Percentiles rank a stretch among this genome's conserved stretches.
Conservation (phyloP, 768 basidiomycete genomes). For the Mycena leptocephala region DNA sequence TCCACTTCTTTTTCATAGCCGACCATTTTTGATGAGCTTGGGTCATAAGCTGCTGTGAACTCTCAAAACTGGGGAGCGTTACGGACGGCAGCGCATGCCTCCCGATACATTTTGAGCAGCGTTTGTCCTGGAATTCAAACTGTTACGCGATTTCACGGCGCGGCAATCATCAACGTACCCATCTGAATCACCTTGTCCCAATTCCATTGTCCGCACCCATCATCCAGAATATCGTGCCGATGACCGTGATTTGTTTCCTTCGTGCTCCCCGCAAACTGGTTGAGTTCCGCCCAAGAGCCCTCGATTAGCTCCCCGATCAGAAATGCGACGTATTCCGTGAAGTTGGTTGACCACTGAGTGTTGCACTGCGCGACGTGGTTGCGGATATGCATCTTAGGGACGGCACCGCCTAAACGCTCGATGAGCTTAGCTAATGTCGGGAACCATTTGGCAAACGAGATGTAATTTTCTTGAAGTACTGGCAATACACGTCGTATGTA, state of each 20-base stretch:
- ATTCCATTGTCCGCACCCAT: slow-evolving; percentile 44
- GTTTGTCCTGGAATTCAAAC: neutral
- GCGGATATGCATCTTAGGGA: slow-evolving; percentile 50
- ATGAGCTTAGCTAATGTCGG: slow-evolving; percentile 25
- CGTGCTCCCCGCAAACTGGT: slow-evolving; percentile 45
- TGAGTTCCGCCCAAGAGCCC: slow-evolving; percentile 43
- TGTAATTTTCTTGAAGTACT: slow-evolving; percentile 38
- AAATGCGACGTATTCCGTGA: slow-evolving; percentile 37
- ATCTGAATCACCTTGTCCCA: slow-evolving; percentile 40
- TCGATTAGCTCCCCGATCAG: slow-evolving; percentile 49
- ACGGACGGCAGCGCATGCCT: neutral
- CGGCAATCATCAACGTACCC: neutral
- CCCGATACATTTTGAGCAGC: neutral
- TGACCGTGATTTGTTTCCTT: slow-evolving; percentile 49
- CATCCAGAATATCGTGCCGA: slow-evolving; percentile 49
- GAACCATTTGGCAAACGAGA: slow-evolving; percentile 38
- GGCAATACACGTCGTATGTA: slow-evolving; percentile 50
- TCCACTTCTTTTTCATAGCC: neutral
- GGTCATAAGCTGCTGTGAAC: neutral
- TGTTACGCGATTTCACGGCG: neutral
- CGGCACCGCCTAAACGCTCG: slow-evolving; percentile 37
- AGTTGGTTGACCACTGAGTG: slow-evolving; percentile 42
- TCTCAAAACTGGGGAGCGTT: neutral
- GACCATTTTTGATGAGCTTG: neutral
- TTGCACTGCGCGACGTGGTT: slow-evolving; percentile 45